Base-by-base conservation (phyloP, 306 rosid species). In the Corylus americana region DNA sequence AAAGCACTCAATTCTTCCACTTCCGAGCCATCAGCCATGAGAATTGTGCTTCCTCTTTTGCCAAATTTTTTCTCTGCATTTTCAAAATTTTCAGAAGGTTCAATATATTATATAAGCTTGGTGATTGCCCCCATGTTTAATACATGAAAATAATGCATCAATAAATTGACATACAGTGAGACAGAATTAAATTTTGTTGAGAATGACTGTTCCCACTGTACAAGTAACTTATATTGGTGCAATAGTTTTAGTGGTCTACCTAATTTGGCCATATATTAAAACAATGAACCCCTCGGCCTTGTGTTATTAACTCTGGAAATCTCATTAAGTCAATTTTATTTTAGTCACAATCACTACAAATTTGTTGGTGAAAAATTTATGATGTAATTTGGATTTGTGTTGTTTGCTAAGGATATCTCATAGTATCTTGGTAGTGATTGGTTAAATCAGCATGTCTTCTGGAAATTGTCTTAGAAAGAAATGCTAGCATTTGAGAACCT, bases 11-110 rank as follows among this genome's bases (percentile, higher is more conserved):
- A 55, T 66, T 90, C 91, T 80, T 95, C 94, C 54, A 92, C 91
- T 85, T 78, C 89, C 48, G 97, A 87, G 81, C 93, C 88, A 47
- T 92, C 93, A 8, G 85, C 89, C 97, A 91, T 88, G 51, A 90
- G 76, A 79, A 92, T 79, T 54, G 63, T 88, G 90, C 90, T 83
- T 83, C 92, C 91, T 79, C 88, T 78, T 88, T 86, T 85, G 12
- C 89, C 92, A 37, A 92, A 86, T 79, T 83, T 92, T 76, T 77
- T 88, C 92, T 90, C 97, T 94, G 93, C 89, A 61, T 64, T 54
- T 70, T 75, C 75, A 67, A 77, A 78, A 31, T 74, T 75, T 75
- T 62, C 78, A 55, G 39, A 25, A 11, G 71, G 75, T 67, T 47
- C 35, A 71, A 2, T 5, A 16, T 66, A 55, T 8, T 18, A 27